Conservation (phyloP, 192 early-diverging fungal species). For the Radiomyces spectabilis region DNA sequence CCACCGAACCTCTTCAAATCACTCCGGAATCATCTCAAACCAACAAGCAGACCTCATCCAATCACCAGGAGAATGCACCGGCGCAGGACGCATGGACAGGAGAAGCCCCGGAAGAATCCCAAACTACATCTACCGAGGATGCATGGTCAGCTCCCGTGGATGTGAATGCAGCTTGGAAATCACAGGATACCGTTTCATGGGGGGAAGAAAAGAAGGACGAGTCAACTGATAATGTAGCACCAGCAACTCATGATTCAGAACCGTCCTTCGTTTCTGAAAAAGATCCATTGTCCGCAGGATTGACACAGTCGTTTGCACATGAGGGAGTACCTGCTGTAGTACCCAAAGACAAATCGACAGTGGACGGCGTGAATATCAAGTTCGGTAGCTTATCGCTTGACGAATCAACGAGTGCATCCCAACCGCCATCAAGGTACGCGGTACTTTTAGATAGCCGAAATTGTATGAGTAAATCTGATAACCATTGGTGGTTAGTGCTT, state of each 20-base stretch:
- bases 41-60: background rate
- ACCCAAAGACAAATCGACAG: conserved; percentile 53
- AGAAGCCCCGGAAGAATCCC: no score
- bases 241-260: no score
- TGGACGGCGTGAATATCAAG: conserved; percentile 63
- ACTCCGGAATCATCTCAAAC: conserved; percentile 10
- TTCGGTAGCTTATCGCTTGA: conserved; percentile 80
- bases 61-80: background rate
- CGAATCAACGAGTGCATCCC: no score
- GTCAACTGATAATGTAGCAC: no score
- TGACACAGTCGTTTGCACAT: conserved; percentile 65
- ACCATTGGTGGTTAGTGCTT: no score
- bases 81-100: no score
- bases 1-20: conserved; percentile 38
- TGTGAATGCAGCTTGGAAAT: no score
- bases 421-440: no score
- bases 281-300: conserved; percentile 10
- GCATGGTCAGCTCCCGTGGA: conserved; percentile 21
- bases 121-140: background rate
- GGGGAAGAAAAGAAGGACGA: no score
- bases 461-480: no score
- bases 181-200: no score
- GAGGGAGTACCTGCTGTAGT: conserved; percentile 89
- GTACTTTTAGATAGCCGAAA: no score
- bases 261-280: conserved; percentile 16